These are phyloP conservation scores for Yarrowia sp. DNA, from an alignment of 805 yeast genomes.

Conservation along the genomic window DNA sequence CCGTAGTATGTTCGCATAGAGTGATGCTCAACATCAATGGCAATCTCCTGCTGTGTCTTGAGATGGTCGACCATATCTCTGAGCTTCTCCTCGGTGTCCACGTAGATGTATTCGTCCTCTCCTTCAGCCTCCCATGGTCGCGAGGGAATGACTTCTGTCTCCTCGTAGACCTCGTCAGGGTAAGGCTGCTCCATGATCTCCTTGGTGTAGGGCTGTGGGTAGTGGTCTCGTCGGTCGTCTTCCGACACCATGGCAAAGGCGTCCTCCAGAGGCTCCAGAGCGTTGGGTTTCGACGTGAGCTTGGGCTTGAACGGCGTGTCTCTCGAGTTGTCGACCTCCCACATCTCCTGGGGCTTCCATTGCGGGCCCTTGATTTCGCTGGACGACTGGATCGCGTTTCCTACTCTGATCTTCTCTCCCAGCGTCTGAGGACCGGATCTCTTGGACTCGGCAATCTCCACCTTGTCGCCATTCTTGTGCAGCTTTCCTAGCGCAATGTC, in stretches of 20 bases:
- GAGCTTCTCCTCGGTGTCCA: slow-evolving; percentile 57
- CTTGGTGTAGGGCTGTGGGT: slow-evolving; percentile 72
- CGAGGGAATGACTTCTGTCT: slow-evolving; percentile 50
- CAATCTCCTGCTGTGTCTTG: slow-evolving; percentile 57
- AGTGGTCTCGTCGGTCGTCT: slow-evolving; percentile 43
- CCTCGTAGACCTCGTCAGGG: slow-evolving; percentile 54
- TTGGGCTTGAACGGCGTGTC: slow-evolving; percentile 73
- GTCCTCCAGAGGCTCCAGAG: slow-evolving; percentile 56
- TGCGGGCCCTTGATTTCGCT: slow-evolving; percentile 25
- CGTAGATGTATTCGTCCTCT: slow-evolving; percentile 58
- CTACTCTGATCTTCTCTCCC: slow-evolving; percentile 20
- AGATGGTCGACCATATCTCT: slow-evolving; percentile 55
- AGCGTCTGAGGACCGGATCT: neutral
- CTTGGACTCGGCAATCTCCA: slow-evolving; percentile 26
- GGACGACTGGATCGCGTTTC: slow-evolving; percentile 12
- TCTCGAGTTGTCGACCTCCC: slow-evolving; percentile 65
- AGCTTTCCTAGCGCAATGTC: slow-evolving; percentile 62
- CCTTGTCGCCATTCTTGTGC: slow-evolving; percentile 34
- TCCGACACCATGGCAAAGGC: slow-evolving; percentile 42
- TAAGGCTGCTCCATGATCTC: slow-evolving; percentile 73
- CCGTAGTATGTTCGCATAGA: slow-evolving; percentile 90
- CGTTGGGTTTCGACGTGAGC: slow-evolving; percentile 68
- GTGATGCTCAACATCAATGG: slow-evolving; percentile 95
- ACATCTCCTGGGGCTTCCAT: slow-evolving; percentile 44
- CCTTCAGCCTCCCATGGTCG: slow-evolving; percentile 61